phyloP scores from a whole-genome alignment of 1,139 yeast genomes.

The Petasospora rhodanensis region DNA sequence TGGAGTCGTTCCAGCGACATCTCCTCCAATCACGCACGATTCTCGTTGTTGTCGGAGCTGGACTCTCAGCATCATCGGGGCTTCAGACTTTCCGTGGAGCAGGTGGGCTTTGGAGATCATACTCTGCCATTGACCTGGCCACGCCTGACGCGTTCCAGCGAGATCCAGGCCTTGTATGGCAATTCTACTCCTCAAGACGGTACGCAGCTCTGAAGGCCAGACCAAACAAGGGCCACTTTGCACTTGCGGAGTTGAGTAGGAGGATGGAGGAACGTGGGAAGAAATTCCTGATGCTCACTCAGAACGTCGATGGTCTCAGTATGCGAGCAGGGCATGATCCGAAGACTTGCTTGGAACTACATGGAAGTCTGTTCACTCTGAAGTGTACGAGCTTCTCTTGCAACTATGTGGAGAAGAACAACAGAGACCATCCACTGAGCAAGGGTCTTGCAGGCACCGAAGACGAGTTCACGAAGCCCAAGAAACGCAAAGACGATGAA shows the following conservation, averaged over 20 bases:
- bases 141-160: constrained; percentile 84
- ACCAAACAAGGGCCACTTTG: constrained; percentile 72
- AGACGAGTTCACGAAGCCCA: constrained; percentile 15
- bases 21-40: constrained; percentile 49
- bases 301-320: constrained; percentile 76
- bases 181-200: constrained; percentile 71
- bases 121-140: constrained; percentile 77
- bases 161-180: constrained; percentile 89
- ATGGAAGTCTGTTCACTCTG: constrained; percentile 71
- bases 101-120: constrained; percentile 74
- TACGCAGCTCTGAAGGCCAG: constrained; percentile 56
- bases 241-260: constrained; percentile 54
- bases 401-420: constrained; percentile 49
- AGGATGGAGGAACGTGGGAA: constrained; percentile 22
- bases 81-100: constrained; percentile 69
- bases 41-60: constrained; percentile 81
- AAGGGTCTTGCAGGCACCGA: constrained; percentile 44
- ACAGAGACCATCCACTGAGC: constrained; percentile 60
- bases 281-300: constrained; percentile 62
- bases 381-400: constrained; percentile 76
- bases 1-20: constrained; percentile 49
- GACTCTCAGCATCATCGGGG: constrained; percentile 75
- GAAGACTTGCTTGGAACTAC: constrained; percentile 55
- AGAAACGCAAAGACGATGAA: constrained; percentile 23
- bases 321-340: constrained; percentile 58